Base-by-base conservation (phyloP, 1,284 basidiomycete species). In the Lentinula novae-zelandiae region DNA sequence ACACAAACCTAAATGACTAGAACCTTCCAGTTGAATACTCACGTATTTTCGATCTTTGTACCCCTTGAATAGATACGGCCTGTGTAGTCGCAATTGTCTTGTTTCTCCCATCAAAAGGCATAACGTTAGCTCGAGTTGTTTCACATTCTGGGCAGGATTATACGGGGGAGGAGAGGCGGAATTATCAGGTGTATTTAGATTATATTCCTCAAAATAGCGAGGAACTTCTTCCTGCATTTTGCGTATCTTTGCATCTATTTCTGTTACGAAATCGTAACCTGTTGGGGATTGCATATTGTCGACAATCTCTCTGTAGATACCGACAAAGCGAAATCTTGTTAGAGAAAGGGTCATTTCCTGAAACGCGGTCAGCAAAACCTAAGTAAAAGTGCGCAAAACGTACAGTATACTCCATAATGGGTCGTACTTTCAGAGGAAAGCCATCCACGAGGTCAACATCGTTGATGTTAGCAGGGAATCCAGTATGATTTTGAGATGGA, bases 81-180 rank as follows among this genome's bases (percentile, higher is more conserved):
- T 64, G 62, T 69, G 68, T 2, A 69, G 59, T 13, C 68, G 60
- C 56, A 69, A 53, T 50, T 66, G 60, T 1, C 67, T 60, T 10
- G 66, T 68, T 55, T 69, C 68, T 3, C 67, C 68, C 67, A 67
- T 69, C 15, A 69, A 65, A 20, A 68, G 57, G 17, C 63, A 65
- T 5, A 69, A 60, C 7, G 65, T 68, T 44, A 65, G 53, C 22
- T 69, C 68, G 10, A 69, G 60, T 7, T 50, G 53, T 60, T 68
- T 68, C 8, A 67, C 62, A 9, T 60, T 56, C 7, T 48, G 34
- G 8, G 20, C 15, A 22, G 44, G 10, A 27, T 22, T 27, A 38
- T 56, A 44, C 12, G 39, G 12, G 13, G 6, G 38, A 60, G 36
- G n/a, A 3, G 44, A 38, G 2, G 46, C 22, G 15, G 58, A 51